Conservation (phyloP, 2,329 filamentous ascomycete species). For the Fusarium nurragi region DNA sequence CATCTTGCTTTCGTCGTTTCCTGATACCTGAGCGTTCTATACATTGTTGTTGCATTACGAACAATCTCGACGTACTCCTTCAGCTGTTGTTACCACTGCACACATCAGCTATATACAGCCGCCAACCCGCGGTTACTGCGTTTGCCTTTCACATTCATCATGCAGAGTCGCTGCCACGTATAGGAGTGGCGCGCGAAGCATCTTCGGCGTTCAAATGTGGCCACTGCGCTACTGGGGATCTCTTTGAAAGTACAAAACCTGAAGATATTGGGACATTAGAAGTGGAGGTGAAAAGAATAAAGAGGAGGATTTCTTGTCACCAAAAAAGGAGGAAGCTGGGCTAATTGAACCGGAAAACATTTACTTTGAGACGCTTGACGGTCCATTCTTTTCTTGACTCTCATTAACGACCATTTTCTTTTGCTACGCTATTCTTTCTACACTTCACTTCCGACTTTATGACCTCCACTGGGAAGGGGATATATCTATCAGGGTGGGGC, state of each 20-base stretch:
- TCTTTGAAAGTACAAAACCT: constrained; percentile 35
- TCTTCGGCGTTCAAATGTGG: constrained; percentile 44
- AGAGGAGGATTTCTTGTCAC: constrained; percentile 9
- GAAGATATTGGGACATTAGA: constrained; percentile 24
- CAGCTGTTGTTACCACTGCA: constrained; percentile 5
- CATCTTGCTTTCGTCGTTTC: constrained; percentile 20
- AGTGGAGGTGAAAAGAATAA: constrained; percentile 22
- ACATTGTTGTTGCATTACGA: constrained; percentile 40
- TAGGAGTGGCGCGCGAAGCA: constrained; percentile 35
- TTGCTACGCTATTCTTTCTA: constrained; percentile 5
- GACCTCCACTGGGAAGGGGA: constrained; percentile 29
- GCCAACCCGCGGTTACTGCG: constrained; percentile 17
- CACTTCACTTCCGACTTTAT: constrained; percentile 21
- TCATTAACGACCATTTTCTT: constrained; percentile 32
- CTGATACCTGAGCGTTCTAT: constrained; percentile 43
- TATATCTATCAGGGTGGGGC: constrained; percentile 18
- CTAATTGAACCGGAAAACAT: constrained; percentile 25
- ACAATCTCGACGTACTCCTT: constrained; percentile 20
- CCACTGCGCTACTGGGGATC: constrained; percentile 35
- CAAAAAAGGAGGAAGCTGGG: constrained; percentile 25
- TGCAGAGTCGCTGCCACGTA: constrained; percentile 17
- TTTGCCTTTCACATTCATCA: constrained; percentile 18
- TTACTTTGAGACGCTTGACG: constrained; percentile 32
- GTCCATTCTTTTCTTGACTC: constrained; percentile 37
- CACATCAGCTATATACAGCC: constrained; percentile 19